Percentiles rank a stretch among this genome's conserved stretches.
These are phyloP conservation scores for Hypocrella siamensis DNA, from an alignment of 2,329 filamentous ascomycete genomes.

Conservation along the genomic window DNA sequence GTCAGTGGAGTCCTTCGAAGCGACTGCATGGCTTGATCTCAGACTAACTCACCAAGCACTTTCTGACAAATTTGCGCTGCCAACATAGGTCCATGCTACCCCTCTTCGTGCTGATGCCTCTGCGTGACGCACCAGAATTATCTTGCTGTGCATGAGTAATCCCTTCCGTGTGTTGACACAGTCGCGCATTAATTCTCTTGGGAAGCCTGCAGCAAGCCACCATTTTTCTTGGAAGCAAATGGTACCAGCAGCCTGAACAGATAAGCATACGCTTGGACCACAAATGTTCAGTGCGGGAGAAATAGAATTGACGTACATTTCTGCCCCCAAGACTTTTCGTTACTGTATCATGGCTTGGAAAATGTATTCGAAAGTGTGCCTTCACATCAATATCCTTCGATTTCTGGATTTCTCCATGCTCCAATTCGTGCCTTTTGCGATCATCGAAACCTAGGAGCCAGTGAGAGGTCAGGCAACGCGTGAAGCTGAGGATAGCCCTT, in stretches of 20 bases:
- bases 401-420: neutral
- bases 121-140: constrained; percentile 34
- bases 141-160: constrained; percentile 79
- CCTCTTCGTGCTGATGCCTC: neutral
- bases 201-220: constrained; percentile 58
- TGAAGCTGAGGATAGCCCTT: no score
- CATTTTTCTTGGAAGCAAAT: constrained; percentile 63
- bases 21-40: neutral
- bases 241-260: constrained; percentile 53
- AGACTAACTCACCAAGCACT: constrained; percentile 65
- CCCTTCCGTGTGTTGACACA: constrained; percentile 55
- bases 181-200: constrained; percentile 55
- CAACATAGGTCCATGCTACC: constrained; percentile 68
- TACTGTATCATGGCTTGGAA: constrained; percentile 61
- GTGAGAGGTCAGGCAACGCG: no score
- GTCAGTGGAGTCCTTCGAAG: constrained; percentile 1
- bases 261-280: constrained; percentile 2
- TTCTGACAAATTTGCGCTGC: constrained; percentile 84
- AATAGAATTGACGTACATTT: constrained; percentile 4
- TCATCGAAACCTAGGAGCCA: no score
- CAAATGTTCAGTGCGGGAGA: neutral
- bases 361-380: constrained; percentile 58
- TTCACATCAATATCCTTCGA: constrained; percentile 4
- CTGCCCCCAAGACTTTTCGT: constrained; percentile 45
- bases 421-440: no score